These are phyloP conservation scores for Psidium guajava DNA, from an alignment of 345 rosid genomes.

Conservation along the genomic window DNA sequence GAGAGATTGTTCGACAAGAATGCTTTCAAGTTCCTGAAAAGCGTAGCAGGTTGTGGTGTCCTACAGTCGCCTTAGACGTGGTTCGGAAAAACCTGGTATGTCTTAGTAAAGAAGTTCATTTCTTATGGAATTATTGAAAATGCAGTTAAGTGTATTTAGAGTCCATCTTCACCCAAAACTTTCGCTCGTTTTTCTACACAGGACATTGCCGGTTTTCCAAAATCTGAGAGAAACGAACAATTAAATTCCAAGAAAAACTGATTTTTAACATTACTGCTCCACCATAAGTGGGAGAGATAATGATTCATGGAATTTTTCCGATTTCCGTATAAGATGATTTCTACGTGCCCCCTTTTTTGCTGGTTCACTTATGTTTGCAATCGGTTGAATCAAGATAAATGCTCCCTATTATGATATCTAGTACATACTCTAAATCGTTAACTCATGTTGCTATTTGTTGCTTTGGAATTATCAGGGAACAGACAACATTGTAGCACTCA, in stretches of 20 bases:
- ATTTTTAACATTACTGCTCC: neutral
- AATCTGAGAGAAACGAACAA: no score
- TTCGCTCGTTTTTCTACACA: neutral
- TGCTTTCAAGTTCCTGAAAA: no score
- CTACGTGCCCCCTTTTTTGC: fast-evolving
- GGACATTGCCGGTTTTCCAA: no score
- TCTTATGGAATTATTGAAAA: neutral
- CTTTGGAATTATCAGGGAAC: no score
- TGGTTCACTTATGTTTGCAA: neutral
- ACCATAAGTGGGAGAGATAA: neutral
- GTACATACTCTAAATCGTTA: no score
- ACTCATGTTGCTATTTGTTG: no score
- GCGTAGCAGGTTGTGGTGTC: neutral
- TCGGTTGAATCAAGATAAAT: neutral
- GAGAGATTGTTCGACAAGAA: neutral
- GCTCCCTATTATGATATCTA: neutral
- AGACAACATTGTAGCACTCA: no score
- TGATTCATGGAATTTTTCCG: neutral
- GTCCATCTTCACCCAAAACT: neutral
- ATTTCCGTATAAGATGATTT: no score
- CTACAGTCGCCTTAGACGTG: fast-evolving
- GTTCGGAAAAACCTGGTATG: neutral
- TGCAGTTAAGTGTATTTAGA: neutral
- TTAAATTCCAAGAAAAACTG: no score
- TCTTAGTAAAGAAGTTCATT: neutral